Evolutionary conservation across 345 rosid species (phyloP), one percentile per base, ranked within the genome.

Genomic region (Ceriops tagal): DNA sequence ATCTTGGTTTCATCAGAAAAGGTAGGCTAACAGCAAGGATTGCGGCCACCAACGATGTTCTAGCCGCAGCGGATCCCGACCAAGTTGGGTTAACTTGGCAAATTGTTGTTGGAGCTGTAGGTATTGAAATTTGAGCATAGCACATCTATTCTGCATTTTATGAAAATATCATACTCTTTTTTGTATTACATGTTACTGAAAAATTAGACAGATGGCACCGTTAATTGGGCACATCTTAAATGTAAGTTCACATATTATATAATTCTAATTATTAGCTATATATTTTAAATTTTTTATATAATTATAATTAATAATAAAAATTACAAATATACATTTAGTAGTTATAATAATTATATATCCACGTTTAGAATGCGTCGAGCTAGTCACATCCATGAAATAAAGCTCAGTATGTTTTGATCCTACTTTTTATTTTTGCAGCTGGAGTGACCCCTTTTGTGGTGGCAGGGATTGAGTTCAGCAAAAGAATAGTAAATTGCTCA

Each of bases 381-480:
- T 34, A 2, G 1, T 24, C 1, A 22, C 58, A 57, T 46, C 0
- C 5, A 47, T 34, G 18, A 55, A n/a, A 0, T n/a, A 60, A 7
- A 60, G 1, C 6, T 39, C 2, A 1, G 9, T 34, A 34, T 34
- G 2, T 21, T 20, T 35, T 26, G 4, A 39, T 1, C 59, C 11
- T 56, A 3, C 11, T 9, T 55, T 5, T 28, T 26, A 15, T 62
- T 69, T 26, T 18, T 71, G 87, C 91, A 92, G 96, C 96, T 74
- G 96, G 95, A 56, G 75, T 86, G 65, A 67, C 80, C 32, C 98
- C 96, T 4, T 92, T 92, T 61, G 82, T 84, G 31, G 92, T 90
- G 16, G 98, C 96, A 16, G 98, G 95, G 69, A 80, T 93, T 67
- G 98, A 91, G 66, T 93, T 93, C 87, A 81, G 91, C 86, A 89